Evolutionary conservation across 1,284 basidiomycete genomes (phyloP).

Genomic region (Puccinia novopanici): DNA sequence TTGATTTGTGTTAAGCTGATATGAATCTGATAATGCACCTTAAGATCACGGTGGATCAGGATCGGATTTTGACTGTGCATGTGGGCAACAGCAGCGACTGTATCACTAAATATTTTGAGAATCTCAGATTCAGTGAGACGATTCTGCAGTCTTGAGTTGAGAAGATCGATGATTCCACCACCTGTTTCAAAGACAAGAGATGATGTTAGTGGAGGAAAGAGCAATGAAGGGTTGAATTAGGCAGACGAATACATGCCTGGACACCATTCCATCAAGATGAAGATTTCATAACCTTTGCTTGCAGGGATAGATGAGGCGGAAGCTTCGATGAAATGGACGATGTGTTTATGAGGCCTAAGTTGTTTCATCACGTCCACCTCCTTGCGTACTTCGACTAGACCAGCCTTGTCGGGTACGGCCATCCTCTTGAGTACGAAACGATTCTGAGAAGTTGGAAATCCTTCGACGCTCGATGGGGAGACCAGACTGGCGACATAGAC

Average conservation of each 20-base stretch:
- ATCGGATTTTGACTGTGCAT: conserved; percentile 93
- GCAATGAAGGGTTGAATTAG: conserved; percentile 45
- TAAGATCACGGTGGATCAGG: conserved; percentile 93
- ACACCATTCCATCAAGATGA: conserved; percentile 99
- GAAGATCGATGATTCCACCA: conserved; percentile 98
- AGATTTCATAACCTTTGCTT: conserved; percentile 87
- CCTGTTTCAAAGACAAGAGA: conserved; percentile 63
- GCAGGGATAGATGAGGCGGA: conserved; percentile 80
- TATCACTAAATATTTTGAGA: conserved; percentile 78
- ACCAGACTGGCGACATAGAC: conserved; percentile 85
- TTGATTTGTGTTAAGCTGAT: not conserved
- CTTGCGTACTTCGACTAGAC: conserved; percentile 91
- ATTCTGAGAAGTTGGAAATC: conserved; percentile 74
- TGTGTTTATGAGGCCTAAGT: conserved; percentile 84
- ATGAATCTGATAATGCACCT: conserved; percentile 60
- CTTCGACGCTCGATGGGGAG: conserved; percentile 52
- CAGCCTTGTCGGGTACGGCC: conserved; percentile 83
- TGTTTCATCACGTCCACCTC: conserved; percentile 97
- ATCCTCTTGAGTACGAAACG: conserved; percentile 93
- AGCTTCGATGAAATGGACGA: conserved; percentile 87
- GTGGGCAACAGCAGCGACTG: conserved; percentile 80
- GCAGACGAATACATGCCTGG: conserved; percentile 64
- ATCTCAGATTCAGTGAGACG: conserved; percentile 93
- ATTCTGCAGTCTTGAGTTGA: conserved; percentile 92
- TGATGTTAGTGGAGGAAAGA: not conserved